Conservation (phyloP, 2,329 filamentous ascomycete genomes). For the Apiospora aurea region DNA sequence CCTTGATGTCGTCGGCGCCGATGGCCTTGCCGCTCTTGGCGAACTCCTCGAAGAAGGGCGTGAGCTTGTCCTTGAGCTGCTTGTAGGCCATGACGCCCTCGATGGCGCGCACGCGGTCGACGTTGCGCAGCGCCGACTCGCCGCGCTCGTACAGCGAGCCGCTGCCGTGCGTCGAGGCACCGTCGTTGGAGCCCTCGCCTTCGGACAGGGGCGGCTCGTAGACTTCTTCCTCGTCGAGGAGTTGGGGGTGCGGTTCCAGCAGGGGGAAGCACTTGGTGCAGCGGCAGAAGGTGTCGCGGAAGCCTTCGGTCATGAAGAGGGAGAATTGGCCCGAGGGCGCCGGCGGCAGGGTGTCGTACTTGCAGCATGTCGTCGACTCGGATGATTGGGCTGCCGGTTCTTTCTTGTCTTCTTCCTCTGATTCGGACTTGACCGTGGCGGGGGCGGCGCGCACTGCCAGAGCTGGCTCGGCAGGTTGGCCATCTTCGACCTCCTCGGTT, state of each 20-base stretch:
- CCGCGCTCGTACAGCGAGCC: constrained; percentile 85
- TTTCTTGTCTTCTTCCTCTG: constrained; percentile 29
- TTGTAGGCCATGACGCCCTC: constrained; percentile 99
- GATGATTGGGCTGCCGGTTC: neutral
- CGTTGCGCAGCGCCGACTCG: constrained; percentile 88
- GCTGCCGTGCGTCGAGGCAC: constrained; percentile 70
- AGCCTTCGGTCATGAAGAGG: constrained; percentile 80
- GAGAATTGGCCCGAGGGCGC: constrained; percentile 70
- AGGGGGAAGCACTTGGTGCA: constrained; percentile 81
- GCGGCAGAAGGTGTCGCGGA: constrained; percentile 83
- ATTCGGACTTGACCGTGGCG: constrained; percentile 33
- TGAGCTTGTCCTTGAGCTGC: constrained; percentile 93
- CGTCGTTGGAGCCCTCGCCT: constrained; percentile 57
- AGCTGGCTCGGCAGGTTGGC: constrained; percentile 2
- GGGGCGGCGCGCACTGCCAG: constrained; percentile 20
- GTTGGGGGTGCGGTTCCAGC: constrained; percentile 75
- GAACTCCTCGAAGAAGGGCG: constrained; percentile 91
- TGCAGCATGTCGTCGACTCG: constrained; percentile 53
- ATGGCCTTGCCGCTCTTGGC: constrained; percentile 90
- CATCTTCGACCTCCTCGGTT: constrained; percentile 45
- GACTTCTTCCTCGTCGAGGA: constrained; percentile 91
- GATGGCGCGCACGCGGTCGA: constrained; percentile 92
- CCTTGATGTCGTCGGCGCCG: constrained; percentile 93
- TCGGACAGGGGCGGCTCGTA: constrained; percentile 90
- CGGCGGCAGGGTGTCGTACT: constrained; percentile 64